A percentile compares a stretch with the other conserved stretches of the same genome.
Evolutionary conservation across 331 rosid genomes (phyloP).

Genomic region (Ulmus americana): DNA sequence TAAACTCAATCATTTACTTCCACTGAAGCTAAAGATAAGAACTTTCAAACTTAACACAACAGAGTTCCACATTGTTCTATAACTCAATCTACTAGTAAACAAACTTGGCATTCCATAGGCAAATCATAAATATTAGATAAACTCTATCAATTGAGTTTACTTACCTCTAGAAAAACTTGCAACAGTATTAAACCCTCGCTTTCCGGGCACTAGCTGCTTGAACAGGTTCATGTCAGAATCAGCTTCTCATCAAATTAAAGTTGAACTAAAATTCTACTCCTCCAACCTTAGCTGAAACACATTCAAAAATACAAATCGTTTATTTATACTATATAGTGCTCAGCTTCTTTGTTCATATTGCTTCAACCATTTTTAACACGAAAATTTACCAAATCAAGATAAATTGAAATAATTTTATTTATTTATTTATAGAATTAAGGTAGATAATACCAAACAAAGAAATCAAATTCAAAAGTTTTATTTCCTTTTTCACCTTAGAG

Average conservation of each 20-base stretch:
- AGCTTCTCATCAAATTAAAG: slow-evolving; percentile 16
- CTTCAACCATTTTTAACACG: background rate
- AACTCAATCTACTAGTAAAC: background rate
- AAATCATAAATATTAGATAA: background rate
- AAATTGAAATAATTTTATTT: no score
- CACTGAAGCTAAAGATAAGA: background rate
- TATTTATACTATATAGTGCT: background rate
- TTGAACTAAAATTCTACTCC: slow-evolving; percentile 8
- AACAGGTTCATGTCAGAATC: slow-evolving; percentile 37
- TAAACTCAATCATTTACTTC: background rate
- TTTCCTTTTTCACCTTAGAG: no score
- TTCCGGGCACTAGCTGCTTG: slow-evolving; percentile 28
- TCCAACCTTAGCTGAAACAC: background rate
- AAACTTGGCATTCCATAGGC: background rate
- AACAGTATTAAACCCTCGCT: slow-evolving; percentile 21
- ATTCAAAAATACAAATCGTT: slow-evolving; percentile 2
- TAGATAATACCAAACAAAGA: no score
- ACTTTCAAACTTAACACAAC: background rate
- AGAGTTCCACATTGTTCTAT: background rate
- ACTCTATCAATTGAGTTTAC: background rate
- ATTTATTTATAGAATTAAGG: no score
- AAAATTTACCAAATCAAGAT: no score
- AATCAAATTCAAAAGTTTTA: no score
- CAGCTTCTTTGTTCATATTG: background rate
- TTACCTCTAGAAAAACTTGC: slow-evolving; percentile 47